Conservation (phyloP, 495 filamentous ascomycete species). For the Penicillium bovifimosum region DNA sequence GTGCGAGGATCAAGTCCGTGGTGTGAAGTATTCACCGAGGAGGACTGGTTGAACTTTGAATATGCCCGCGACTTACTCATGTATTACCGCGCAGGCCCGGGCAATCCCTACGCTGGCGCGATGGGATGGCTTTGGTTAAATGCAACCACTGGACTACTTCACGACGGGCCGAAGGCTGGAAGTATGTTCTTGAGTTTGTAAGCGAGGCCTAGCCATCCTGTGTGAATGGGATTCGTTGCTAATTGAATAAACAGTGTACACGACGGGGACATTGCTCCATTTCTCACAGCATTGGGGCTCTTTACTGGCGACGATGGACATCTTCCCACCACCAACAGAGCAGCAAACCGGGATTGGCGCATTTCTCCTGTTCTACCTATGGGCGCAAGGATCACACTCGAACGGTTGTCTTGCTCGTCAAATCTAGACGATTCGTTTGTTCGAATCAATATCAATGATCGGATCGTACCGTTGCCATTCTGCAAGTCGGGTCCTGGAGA, state of each 20-base stretch:
- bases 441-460: constrained; percentile 56
- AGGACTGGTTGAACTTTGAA: constrained; percentile 54
- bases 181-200: constrained; percentile 55
- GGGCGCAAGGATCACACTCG: constrained; percentile 53
- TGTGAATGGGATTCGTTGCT: neutral
- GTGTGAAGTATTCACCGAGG: constrained; percentile 52
- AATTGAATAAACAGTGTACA: constrained; percentile 41
- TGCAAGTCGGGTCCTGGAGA: constrained; percentile 48
- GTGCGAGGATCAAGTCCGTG: constrained; percentile 50
- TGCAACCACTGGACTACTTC: constrained; percentile 48
- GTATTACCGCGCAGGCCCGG: constrained; percentile 57
- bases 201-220: constrained; percentile 12
- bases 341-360: constrained; percentile 43
- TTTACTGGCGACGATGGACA: constrained; percentile 38
- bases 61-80: constrained; percentile 57
- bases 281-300: constrained; percentile 50
- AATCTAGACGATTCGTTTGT: constrained; percentile 30
- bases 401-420: constrained; percentile 43
- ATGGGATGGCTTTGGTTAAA: constrained; percentile 63
- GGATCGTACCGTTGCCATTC: constrained; percentile 46
- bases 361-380: constrained; percentile 54
- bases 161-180: constrained; percentile 42
- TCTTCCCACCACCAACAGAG: constrained; percentile 42
- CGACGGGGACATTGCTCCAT: constrained; percentile 54
- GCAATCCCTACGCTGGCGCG: constrained; percentile 48